These are phyloP conservation scores for Pyrenochaeta sp. DNA, from an alignment of 2,329 filamentous ascomycete genomes.

Conservation along the genomic window DNA sequence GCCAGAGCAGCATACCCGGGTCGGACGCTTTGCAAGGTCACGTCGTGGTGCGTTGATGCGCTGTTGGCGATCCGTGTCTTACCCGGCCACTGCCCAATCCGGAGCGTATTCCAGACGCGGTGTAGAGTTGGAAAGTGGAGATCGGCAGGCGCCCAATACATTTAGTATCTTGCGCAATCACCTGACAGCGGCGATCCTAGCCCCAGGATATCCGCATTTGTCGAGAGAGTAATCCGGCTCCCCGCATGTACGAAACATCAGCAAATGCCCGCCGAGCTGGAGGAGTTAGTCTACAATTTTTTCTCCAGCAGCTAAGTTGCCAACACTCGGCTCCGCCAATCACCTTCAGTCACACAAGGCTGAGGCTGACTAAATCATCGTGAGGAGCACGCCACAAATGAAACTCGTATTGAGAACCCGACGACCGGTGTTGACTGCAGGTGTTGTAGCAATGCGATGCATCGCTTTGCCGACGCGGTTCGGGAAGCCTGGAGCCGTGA, in stretches of 20 bases:
- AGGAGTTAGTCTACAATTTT: neutral
- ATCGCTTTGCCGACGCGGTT: neutral
- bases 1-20: too few species aligned
- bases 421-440: neutral
- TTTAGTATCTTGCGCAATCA: neutral
- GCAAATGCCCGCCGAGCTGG: neutral
- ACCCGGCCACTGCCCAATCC: too few species aligned
- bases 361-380: conserved; percentile 1
- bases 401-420: neutral
- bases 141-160: neutral
- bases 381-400: neutral
- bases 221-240: neutral
- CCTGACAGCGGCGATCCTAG: neutral
- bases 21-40: too few species aligned
- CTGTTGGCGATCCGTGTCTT: too few species aligned
- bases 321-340: neutral
- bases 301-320: neutral
- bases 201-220: neutral
- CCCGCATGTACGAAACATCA: neutral
- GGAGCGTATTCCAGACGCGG: neutral
- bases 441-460: neutral
- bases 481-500: neutral
- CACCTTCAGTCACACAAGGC: neutral
- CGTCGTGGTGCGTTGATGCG: too few species aligned
- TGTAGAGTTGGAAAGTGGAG: neutral